Conservation (phyloP, 2,329 filamentous ascomycete species). For the Basipetospora chlamydospora region DNA sequence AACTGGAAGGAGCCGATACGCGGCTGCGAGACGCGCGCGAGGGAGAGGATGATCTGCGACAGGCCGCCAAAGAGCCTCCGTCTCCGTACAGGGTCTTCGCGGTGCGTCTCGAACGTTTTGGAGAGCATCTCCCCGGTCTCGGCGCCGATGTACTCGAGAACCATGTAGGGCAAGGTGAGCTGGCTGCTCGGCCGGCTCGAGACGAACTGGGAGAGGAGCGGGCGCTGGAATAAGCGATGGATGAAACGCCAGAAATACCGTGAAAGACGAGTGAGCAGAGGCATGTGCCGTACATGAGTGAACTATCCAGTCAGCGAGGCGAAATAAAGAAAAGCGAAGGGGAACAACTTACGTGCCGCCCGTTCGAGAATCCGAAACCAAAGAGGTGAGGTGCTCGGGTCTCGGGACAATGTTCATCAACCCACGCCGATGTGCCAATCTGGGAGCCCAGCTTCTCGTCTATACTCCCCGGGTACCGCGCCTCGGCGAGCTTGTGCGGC, state of each 20-base stretch:
- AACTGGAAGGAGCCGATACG: conserved; percentile 15
- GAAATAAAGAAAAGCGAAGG: background rate
- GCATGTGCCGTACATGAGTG: conserved; percentile 13
- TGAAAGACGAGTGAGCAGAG: no score
- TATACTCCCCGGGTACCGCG: no score
- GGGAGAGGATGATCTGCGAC: conserved; percentile 15
- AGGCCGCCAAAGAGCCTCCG: conserved; percentile 17
- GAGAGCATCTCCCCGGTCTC: no score
- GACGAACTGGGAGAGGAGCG: no score
- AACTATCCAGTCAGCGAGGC: conserved; percentile 15
- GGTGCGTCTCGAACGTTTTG: no score
- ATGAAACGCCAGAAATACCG: no score
- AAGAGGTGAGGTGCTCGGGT: conserved; percentile 13
- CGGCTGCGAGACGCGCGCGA: conserved; percentile 15
- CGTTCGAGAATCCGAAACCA: conserved; percentile 11
- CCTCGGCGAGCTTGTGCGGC: conserved; percentile 23
- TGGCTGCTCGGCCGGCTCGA: no score
- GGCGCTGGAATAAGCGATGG: no score
- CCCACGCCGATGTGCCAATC: conserved; percentile 13
- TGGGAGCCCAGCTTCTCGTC: conserved; percentile 25
- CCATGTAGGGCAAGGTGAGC: no score
- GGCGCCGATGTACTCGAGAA: no score
- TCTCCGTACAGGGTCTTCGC: conserved; percentile 9
- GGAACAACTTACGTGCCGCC: conserved; percentile 4
- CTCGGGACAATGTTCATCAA: conserved; percentile 13